These are phyloP conservation scores for Cytospora piceicola DNA, from an alignment of 2,329 filamentous ascomycete species.

Conservation along the genomic window DNA sequence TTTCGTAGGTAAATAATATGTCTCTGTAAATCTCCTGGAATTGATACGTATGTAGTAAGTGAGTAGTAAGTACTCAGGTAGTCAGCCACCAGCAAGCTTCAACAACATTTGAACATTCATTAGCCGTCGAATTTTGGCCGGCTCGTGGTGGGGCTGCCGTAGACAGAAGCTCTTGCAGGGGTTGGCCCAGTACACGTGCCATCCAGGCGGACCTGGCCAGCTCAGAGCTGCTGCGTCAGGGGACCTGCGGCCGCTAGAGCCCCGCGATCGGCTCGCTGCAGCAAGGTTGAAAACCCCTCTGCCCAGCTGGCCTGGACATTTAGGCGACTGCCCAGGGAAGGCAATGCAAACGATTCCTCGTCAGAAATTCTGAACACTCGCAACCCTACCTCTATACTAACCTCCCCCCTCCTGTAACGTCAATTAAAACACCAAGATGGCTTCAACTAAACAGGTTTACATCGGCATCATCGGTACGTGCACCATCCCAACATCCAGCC, in stretches of 20 bases:
- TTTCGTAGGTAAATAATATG: background rate
- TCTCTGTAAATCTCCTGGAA: background rate
- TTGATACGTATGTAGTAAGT: background rate
- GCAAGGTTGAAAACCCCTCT: slow-evolving; percentile 33
- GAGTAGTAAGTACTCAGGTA: background rate
- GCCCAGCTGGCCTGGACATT: background rate
- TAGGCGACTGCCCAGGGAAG: background rate
- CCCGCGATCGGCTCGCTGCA: slow-evolving; percentile 37
- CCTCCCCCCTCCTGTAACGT: background rate
- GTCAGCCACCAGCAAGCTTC: slow-evolving; percentile 3
- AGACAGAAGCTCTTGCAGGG: slow-evolving; percentile 12
- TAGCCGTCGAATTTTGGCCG: slow-evolving; percentile 22
- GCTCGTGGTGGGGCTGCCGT: slow-evolving; percentile 15
- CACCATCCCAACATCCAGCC: background rate
- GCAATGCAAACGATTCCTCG: background rate
- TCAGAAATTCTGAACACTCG: background rate
- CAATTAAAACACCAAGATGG: slow-evolving; percentile 32
- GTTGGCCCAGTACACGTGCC: slow-evolving; percentile 9
- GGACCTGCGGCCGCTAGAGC: slow-evolving; percentile 26
- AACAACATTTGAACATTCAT: background rate
- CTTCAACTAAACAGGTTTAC: slow-evolving; percentile 43
- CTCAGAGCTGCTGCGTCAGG: background rate
- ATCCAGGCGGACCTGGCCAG: background rate
- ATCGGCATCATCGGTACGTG: slow-evolving; percentile 49
- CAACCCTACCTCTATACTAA: background rate